A percentile compares a stretch with the other conserved stretches of the same genome.
These are phyloP conservation scores for Zoysia japonica DNA, from an alignment of 176 grass and related monocot genomes.

Conservation along the genomic window DNA sequence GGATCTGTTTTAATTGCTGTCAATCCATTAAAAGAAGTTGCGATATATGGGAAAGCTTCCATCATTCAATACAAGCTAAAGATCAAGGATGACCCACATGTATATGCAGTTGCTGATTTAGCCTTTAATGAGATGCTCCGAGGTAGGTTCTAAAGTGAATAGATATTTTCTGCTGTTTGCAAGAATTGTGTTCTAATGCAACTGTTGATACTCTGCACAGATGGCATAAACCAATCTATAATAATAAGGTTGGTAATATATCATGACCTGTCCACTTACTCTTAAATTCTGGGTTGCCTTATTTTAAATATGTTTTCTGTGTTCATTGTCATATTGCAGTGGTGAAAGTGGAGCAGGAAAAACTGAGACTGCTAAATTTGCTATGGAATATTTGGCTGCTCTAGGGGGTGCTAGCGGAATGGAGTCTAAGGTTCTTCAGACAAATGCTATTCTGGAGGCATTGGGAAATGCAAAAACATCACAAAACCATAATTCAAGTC, in stretches of 20 bases:
- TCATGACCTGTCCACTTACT: slow-evolving; percentile 5
- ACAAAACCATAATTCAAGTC: slow-evolving; percentile 89
- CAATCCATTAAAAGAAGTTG: slow-evolving; percentile 93
- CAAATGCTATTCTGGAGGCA: slow-evolving; percentile 87
- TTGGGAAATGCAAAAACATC: slow-evolving; percentile 98
- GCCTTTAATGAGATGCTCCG: slow-evolving; percentile 87
- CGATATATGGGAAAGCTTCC: slow-evolving; percentile 75
- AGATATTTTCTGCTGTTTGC: slow-evolving; percentile 34
- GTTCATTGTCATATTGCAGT: slow-evolving; percentile 58
- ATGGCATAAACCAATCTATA: slow-evolving; percentile 94
- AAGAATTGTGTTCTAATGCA: slow-evolving; percentile 45
- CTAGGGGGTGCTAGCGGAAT: slow-evolving; percentile 72
- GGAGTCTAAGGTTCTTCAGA: slow-evolving; percentile 89
- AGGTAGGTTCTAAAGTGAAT: slow-evolving; percentile 52
- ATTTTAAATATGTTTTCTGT: slow-evolving; percentile 31
- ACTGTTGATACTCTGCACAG: slow-evolving; percentile 63
- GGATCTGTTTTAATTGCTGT: slow-evolving; percentile 91
- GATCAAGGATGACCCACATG: slow-evolving; percentile 70
- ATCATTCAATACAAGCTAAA: slow-evolving; percentile 77
- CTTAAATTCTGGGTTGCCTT: slow-evolving; percentile 22
- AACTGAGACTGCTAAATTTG: slow-evolving; percentile 98
- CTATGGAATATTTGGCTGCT: slow-evolving; percentile 93
- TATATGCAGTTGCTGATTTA: slow-evolving; percentile 91
- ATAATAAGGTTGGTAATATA: slow-evolving; percentile 77
- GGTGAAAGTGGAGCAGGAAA: slow-evolving; percentile 98